phyloP scores from a whole-genome alignment of 2,329 filamentous ascomycete species.

The Xylariaceae sp. region DNA sequence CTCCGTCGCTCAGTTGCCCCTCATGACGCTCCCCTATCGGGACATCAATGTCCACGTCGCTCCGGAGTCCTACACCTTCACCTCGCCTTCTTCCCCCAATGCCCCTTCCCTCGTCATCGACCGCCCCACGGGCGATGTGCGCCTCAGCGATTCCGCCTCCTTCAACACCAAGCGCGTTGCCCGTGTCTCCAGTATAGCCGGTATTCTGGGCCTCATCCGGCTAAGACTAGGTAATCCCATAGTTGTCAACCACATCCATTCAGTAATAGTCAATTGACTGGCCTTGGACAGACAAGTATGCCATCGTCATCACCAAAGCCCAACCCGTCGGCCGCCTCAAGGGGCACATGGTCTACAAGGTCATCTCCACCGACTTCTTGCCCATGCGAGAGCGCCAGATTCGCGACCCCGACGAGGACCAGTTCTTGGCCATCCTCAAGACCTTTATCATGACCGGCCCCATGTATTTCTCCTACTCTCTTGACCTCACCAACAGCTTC shows the following conservation, averaged over 20 bases:
- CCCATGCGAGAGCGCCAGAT: conserved; percentile 89
- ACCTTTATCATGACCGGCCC: conserved; percentile 77
- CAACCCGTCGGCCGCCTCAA: conserved; percentile 86
- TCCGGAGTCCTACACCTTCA: conserved; percentile 90
- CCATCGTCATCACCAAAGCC: conserved; percentile 93
- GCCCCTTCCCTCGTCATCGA: conserved; percentile 86
- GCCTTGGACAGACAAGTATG: conserved; percentile 73
- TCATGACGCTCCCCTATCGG: conserved; percentile 66
- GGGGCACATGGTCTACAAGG: conserved; percentile 94
- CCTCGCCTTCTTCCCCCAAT: conserved; percentile 88
- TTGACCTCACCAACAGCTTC: conserved; percentile 95
- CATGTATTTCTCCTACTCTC: conserved; percentile 97
- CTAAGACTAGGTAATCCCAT: conserved; percentile 73
- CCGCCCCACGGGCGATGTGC: conserved; percentile 85
- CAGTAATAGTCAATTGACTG: conserved; percentile 3
- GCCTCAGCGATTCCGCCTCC: conserved; percentile 76
- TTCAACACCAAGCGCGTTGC: conserved; percentile 69
- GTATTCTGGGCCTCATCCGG: conserved; percentile 91
- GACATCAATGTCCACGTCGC: conserved; percentile 97
- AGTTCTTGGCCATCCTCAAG: conserved; percentile 79
- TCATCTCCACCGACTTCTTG: conserved; percentile 86
- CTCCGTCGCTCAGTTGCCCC: no score
- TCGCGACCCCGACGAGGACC: conserved; percentile 91
- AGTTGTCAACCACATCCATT: background rate
- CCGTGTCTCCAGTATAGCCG: conserved; percentile 85